Base-by-base conservation (phyloP, 2,329 filamentous ascomycete genomes). In the Cercospora sojina region DNA sequence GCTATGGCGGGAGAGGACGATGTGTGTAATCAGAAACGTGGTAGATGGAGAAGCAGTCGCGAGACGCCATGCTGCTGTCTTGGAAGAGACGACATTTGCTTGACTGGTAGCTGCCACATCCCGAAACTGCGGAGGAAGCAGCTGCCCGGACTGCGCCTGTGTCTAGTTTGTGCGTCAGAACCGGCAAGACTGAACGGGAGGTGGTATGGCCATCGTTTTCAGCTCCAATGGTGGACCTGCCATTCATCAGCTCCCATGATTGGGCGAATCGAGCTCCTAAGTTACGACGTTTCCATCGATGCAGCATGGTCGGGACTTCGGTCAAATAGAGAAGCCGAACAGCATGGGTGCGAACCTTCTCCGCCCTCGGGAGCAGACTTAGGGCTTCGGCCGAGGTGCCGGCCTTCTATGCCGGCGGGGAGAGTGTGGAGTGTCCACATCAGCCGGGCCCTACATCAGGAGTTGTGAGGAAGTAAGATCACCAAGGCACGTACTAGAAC, bases 321-420 rank as follows among this genome's bases (percentile, higher is more conserved):
- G 47, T 51, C 1, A 51, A 51, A 16, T 13, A 51, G 20, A 51
- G 47, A 9, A 16, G n/a, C 47, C 47, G 23, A 51, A 51, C 8
- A 12, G 43, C 43, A 47, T 47, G 35, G 35, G 35, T 16, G 6
- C 18, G 12, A 23, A 47, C n/a, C 43, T 47, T 47, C 43, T 47
- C 43, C 43, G 20, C 43, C 10, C 20, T 7, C 43, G 6, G 12
- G 43, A 43, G 41, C 41, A 38, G 38, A 65, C 13, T 49, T 58
- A 65, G 63, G 63, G 63, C 57, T 65, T 65, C 63, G 63, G 56
- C 12, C 29, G 41, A 53, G 59, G 18, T 41, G 38, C 59, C 43
- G 59, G 32, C 27, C 18, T 25, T 25, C 55, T 10, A 9, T n/a
- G 2, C 4, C n/a, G 43, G 43, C 23, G 47, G 47, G 5, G 47